Evolutionary conservation across 2,329 filamentous ascomycete species (phyloP).

Genomic region (Thermoascus crustaceus): DNA sequence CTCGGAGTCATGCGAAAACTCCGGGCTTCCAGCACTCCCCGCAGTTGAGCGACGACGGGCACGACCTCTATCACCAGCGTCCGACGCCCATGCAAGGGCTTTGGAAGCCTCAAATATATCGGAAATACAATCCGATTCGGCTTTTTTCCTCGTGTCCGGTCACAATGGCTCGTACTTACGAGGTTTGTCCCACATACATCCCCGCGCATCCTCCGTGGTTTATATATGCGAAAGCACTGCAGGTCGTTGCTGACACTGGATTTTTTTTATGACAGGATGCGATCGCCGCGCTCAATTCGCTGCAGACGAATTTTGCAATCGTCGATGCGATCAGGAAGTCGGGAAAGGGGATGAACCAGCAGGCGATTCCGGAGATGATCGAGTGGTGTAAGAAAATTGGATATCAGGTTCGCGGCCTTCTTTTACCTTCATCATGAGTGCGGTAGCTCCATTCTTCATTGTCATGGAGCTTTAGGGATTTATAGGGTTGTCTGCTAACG

Average conservation of each 20-base stretch:
- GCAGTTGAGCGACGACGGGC: not conserved
- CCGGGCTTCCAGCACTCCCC: not conserved
- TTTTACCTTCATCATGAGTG: too few relatives aligned
- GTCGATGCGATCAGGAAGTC: conserved; percentile 71
- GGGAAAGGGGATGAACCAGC: conserved; percentile 63
- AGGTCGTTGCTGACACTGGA: conserved; percentile 9
- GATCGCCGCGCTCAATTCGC: conserved; percentile 62
- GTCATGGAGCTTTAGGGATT: not conserved
- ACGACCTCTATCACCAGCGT: not conserved
- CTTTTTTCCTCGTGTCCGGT: conserved; percentile 22
- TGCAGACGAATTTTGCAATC: conserved; percentile 71
- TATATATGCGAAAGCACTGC: not conserved
- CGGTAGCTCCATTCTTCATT: too few relatives aligned
- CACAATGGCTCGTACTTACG: conserved; percentile 33
- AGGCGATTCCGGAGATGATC: conserved; percentile 72
- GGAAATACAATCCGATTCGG: conserved; percentile 15
- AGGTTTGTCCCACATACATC: conserved; percentile 19
- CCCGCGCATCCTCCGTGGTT: not conserved
- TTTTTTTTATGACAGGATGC: conserved; percentile 47
- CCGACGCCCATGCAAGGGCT: conserved; percentile 22
- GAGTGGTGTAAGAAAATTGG: conserved; percentile 69
- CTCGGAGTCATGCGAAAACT: not conserved
- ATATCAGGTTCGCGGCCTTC: conserved; percentile 53
- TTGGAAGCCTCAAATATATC: conserved; percentile 13
- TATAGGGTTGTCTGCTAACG: not conserved